Evolutionary conservation across 495 filamentous ascomycete species (phyloP).

Genomic region (Friedmanniomyces simplex): DNA sequence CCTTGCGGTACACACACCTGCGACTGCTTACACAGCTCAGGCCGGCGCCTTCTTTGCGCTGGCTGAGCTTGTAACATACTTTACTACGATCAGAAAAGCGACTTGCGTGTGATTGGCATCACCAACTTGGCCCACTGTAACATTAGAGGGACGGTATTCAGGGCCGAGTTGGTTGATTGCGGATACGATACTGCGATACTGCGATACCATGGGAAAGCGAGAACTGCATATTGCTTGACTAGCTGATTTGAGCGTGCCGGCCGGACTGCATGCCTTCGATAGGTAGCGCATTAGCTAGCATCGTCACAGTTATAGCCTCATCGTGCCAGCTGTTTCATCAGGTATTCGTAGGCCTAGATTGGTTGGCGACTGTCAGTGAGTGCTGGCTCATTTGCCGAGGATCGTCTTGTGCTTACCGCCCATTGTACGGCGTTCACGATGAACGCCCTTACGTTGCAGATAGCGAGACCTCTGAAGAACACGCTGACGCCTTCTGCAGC

Average conservation of each 20-base stretch:
- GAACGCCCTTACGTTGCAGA: conserved; percentile 76
- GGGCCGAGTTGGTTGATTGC: not conserved
- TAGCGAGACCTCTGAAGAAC: conserved; percentile 67
- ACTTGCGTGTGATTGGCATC: not conserved
- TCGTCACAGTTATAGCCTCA: not conserved
- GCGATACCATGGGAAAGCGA: not conserved
- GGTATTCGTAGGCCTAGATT: conserved; percentile 22
- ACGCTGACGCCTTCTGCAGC: conserved; percentile 48
- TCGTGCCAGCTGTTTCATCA: conserved; percentile 14
- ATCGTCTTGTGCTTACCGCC: conserved; percentile 39
- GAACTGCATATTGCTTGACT: not conserved
- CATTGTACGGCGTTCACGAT: conserved; percentile 76
- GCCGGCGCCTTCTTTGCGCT: not conserved
- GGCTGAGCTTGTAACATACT: conserved; percentile 16
- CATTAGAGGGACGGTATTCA: conserved; percentile 1
- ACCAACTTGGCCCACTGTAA: conserved; percentile 1
- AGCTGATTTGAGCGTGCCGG: not conserved
- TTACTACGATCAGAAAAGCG: not conserved
- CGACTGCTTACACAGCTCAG: conserved; percentile 3
- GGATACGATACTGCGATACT: not conserved
- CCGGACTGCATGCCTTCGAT: not conserved
- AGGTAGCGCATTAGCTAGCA: conserved; percentile 10
- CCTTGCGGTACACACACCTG: not conserved
- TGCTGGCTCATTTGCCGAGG: not conserved
- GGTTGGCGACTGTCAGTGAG: not conserved